A percentile compares a stretch with the other conserved stretches of the same genome.
These are phyloP conservation scores for Setomelanomma holmii DNA, from an alignment of 2,329 filamentous ascomycete species.

Conservation along the genomic window DNA sequence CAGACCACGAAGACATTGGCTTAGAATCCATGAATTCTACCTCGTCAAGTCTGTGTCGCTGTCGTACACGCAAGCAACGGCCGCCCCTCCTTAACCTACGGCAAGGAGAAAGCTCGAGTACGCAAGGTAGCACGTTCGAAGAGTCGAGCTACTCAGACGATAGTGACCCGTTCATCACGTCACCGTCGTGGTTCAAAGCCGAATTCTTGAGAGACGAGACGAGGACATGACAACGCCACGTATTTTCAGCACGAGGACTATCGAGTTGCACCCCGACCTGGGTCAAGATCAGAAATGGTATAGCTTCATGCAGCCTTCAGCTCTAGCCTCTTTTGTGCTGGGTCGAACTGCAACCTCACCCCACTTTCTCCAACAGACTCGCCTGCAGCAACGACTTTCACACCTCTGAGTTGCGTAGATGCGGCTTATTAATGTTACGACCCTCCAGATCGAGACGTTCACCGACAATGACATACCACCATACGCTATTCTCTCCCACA, in stretches of 20 bases:
- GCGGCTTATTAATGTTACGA: conserved; percentile 35
- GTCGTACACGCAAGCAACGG: background rate
- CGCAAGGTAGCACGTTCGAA: background rate
- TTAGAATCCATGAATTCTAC: background rate
- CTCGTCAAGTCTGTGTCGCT: background rate
- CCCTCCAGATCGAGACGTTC: conserved; percentile 28
- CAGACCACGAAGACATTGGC: background rate
- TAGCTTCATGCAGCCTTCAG: conserved; percentile 6
- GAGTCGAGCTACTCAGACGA: background rate
- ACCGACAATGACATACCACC: conserved; percentile 26
- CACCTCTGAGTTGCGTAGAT: conserved; percentile 22
- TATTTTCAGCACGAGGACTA: background rate
- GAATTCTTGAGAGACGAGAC: conserved; percentile 2
- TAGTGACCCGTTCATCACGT: conserved; percentile 14
- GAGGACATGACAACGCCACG: background rate
- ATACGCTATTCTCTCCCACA: conserved; percentile 35
- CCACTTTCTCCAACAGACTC: background rate
- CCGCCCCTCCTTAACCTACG: background rate
- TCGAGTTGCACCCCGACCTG: too few species aligned
- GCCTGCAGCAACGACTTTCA: background rate
- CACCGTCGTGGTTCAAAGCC: conserved; percentile 13
- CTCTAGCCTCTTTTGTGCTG: conserved; percentile 2
- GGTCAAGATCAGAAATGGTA: conserved; percentile 4
- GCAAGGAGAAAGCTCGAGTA: background rate
- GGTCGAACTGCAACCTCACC: too few species aligned